Evolutionary conservation across 225 moss, liverwort and hornwort genomes (phyloP).

Genomic region (Pseudoscleropodium purum): DNA sequence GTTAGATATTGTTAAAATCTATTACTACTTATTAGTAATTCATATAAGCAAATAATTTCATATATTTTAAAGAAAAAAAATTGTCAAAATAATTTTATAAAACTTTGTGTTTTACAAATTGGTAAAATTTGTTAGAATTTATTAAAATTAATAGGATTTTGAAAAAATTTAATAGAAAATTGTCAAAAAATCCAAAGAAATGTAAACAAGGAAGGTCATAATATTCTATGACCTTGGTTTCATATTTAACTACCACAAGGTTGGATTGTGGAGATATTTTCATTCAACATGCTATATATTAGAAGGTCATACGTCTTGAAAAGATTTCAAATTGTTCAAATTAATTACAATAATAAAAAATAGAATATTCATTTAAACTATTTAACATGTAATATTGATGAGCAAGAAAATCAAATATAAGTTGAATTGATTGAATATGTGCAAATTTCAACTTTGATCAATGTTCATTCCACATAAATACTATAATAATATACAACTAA

Average conservation of each 20-base stretch:
- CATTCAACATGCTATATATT: not conserved
- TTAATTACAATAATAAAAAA: too few relatives aligned
- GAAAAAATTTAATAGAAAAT: not conserved
- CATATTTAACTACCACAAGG: not conserved
- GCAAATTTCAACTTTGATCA: not conserved
- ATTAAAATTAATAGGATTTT: accelerated
- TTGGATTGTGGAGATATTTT: not conserved
- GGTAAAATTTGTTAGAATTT: not conserved
- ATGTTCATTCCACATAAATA: not conserved
- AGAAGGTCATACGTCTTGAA: not conserved
- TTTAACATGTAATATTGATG: not conserved
- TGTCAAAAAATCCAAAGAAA: not conserved
- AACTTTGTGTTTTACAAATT: not conserved
- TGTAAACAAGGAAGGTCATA: accelerated
- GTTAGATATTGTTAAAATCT: not conserved
- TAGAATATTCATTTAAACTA: not conserved
- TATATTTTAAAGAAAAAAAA: too few relatives aligned
- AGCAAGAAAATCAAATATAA: not conserved
- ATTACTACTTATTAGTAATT: accelerated
- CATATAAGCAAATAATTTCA: accelerated
- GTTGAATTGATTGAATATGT: not conserved
- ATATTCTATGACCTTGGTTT: not conserved
- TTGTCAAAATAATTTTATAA: accelerated
- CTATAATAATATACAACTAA: not conserved
- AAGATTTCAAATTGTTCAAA: not conserved